Conservation (phyloP, 352 stramenopile species). For the Phytophthora ohioensis region DNA sequence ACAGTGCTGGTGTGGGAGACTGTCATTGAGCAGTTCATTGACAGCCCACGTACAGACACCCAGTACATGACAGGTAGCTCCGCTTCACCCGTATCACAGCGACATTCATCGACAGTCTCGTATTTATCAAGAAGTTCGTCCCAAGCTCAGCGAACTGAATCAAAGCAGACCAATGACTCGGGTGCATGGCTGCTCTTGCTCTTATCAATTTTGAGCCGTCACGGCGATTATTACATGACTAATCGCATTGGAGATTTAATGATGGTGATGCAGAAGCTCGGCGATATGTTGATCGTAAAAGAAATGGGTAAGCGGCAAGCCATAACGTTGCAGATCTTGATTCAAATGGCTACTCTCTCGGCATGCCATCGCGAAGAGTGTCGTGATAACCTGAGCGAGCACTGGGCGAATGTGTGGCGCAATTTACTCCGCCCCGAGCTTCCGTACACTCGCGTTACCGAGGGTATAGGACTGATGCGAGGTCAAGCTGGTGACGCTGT, state of each 20-base stretch:
- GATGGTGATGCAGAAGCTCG: constrained; percentile 57
- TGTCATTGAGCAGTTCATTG: constrained; percentile 51
- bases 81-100: constrained; percentile 33
- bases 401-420: constrained; percentile 58
- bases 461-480: constrained; percentile 50
- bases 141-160: constrained; percentile 25
- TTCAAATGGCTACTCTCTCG: constrained; percentile 60
- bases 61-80: constrained; percentile 33
- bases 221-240: constrained; percentile 60
- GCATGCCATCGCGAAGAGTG: constrained; percentile 42
- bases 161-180: constrained; percentile 46
- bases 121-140: constrained; percentile 39
- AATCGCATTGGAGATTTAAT: constrained; percentile 74
- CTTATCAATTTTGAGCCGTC: constrained; percentile 52
- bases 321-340: constrained; percentile 53
- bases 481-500: constrained; percentile 61
- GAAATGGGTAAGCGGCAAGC: constrained; percentile 60
- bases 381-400: constrained; percentile 46
- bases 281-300: constrained; percentile 53
- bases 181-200: constrained; percentile 59
- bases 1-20: constrained; percentile 55
- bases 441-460: constrained; percentile 57
- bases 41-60: constrained; percentile 36
- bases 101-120: constrained; percentile 31
- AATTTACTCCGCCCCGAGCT: constrained; percentile 63